Base-by-base conservation (phyloP, 495 filamentous ascomycete species). In the Aspergillus hancockii region DNA sequence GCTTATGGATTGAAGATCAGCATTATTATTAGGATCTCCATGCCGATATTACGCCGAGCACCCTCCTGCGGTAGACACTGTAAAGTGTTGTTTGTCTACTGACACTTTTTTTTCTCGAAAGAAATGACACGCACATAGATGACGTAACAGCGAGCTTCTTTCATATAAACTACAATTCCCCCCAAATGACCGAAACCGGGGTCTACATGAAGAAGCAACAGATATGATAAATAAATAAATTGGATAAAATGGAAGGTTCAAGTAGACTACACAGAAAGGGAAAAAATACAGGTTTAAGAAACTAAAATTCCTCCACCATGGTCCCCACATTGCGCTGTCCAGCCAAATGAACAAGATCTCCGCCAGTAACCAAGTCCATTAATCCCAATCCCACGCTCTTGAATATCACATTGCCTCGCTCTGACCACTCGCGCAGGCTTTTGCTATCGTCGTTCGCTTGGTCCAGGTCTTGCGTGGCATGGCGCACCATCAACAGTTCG, bases 401-500 rank as follows among this genome's bases (percentile, higher is more conserved):
- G 62, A 69, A 79, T 51, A 79, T 76, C 46, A 97, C 89, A 74
- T 95, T 97, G 2, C 93, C 93, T 22, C 74, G 80, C 55, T 86
- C 77, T 58, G 96, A 70, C 90, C 92, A 94, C 21, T 85, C 79
- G 51, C 78, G 75, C 69, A 92, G 65, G 22, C 83, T 82, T 38
- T 84, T 76, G 45, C 88, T 71, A 49, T 76, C 73, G 50, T 72
- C 69, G 23, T 79, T 74, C 18, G 71, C 65, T 41, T 69, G 49
- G 21, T 57, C 67, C 22, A 73, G 65, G 25, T 71, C 71, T n/a
- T 67, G 54, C 41, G 69, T 69, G 46, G 74, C 77, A 55, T 77
- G 70, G 65, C 84, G 84, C 55, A 91, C 75, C 86, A 93, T 91
- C 52, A 93, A 77, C 49, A 97, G 70, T 68, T 96, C 91, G 4